Conservation (phyloP, 2,329 filamentous ascomycete genomes). For the Apiospora sp. region DNA sequence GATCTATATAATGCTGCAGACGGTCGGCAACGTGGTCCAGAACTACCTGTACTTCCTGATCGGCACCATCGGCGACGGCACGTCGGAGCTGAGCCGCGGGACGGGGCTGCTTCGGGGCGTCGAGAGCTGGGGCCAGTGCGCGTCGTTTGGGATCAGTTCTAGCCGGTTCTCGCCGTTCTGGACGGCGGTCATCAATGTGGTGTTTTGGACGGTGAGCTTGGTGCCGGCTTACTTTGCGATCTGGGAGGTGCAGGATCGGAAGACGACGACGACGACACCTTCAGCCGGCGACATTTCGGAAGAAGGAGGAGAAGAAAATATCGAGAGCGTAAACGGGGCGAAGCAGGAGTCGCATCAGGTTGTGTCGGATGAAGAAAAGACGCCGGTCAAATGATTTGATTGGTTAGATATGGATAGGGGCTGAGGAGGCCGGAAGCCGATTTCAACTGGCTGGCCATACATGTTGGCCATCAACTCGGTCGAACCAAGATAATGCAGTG, state of each 20-base stretch:
- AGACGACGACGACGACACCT: neutral
- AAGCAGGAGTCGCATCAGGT: neutral
- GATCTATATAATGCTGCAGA: conserved; percentile 44
- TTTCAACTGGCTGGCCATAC: neutral
- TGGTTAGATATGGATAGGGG: neutral
- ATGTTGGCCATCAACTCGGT: conserved; percentile 3
- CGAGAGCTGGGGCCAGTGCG: conserved; percentile 40
- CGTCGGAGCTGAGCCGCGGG: conserved; percentile 37
- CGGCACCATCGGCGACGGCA: conserved; percentile 38
- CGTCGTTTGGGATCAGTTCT: conserved; percentile 41
- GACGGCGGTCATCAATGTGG: neutral
- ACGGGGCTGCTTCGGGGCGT: conserved; percentile 38
- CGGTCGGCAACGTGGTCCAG: conserved; percentile 42
- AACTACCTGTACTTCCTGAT: conserved; percentile 47
- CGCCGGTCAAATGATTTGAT: neutral
- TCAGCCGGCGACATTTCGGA: too few species aligned
- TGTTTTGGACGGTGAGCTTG: neutral
- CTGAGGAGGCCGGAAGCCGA: neutral
- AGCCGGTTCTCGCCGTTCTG: conserved; percentile 28
- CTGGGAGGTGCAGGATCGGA: neutral
- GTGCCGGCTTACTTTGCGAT: neutral
- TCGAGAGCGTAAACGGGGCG: neutral
- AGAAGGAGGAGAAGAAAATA: neutral
- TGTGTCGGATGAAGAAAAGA: neutral
- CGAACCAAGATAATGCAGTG: neutral